Evolutionary conservation across 2,329 filamentous ascomycete species (phyloP), one percentile per base, ranked within the genome.

Genomic region (Graphiopsis chlorocephala): DNA sequence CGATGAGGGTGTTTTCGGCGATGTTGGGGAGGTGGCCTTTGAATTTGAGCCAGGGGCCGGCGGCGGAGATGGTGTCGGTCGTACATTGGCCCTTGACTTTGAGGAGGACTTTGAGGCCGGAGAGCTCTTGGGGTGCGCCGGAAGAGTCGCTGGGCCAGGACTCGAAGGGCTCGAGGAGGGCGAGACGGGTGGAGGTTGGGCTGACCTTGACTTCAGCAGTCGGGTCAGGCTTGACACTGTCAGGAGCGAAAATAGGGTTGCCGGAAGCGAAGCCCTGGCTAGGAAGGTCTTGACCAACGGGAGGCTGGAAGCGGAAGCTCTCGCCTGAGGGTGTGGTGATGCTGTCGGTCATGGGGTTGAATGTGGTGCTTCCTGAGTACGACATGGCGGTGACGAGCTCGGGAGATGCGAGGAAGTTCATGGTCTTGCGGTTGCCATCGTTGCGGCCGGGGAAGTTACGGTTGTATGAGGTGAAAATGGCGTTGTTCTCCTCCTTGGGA

Each of bases 11-110:
- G 85, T 99, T 99, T 76, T 92, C 92, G 72, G 89, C 91, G 78
- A 99, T 99, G 83, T 99, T 99, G 78, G 95, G 92, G 68, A 99
- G 87, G 79, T 99, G 95, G 68, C 95, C 95, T 84, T 98, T 98
- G 87, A 98, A 99, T 81, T 98, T 98, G 71, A 99, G 87, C 94
- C 94, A 98, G 17, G 94, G 94, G 6, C 94, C 94, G 0, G 94
- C 94, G 35, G 94, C 94, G 42, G 93, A 98, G 79, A 99, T 99
- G 72, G 95, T 98, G 80, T 99, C 95, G 50, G 95, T 99, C 64
- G 95, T 99, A 84, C 95, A 99, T 82, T 99, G 97, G 69, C 95
- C 95, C 68, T 93, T 90, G 69, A 98, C 90, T 82, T 98, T 98
- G 84, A 96, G 94, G 17, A 99, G 89, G 20, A 99, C 93, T 60